Evolutionary conservation across 2,329 filamentous ascomycete genomes (phyloP).

Genomic region (Scopulariopsis brevicaulis): DNA sequence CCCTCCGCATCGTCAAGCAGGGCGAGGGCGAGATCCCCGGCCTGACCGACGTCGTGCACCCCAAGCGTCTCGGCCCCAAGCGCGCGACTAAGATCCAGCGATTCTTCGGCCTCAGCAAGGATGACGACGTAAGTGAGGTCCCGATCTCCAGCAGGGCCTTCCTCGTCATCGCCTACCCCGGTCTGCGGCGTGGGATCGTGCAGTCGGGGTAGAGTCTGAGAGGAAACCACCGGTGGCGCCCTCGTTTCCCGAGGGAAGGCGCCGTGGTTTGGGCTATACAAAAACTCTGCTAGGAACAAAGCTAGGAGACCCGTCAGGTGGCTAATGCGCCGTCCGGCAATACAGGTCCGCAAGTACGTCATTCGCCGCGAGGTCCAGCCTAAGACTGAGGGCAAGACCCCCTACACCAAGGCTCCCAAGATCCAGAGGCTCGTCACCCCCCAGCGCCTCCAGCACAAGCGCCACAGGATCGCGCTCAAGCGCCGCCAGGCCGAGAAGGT

Average conservation of each 20-base stretch:
- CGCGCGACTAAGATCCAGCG: conserved; percentile 98
- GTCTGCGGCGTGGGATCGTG: conserved; percentile 29
- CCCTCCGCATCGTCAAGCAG: conserved; percentile 95
- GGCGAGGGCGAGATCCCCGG: conserved; percentile 90
- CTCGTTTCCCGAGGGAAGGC: neutral
- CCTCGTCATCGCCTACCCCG: conserved; percentile 62
- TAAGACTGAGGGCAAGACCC: conserved; percentile 93
- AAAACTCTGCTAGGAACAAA: neutral
- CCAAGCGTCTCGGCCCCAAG: conserved; percentile 99
- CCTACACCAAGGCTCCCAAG: conserved; percentile 99
- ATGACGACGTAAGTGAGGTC: conserved; percentile 89
- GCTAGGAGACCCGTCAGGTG: conserved; percentile 8
- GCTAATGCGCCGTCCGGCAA: conserved; percentile 16
- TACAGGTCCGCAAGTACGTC: conserved; percentile 96
- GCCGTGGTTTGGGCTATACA: conserved; percentile 2
- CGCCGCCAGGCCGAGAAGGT: conserved; percentile 91
- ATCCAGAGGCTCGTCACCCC: conserved; percentile 99
- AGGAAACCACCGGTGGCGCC: conserved; percentile 14
- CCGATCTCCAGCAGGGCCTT: conserved; percentile 32
- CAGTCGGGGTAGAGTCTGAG: conserved; percentile 51
- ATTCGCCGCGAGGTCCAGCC: conserved; percentile 96
- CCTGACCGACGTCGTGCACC: conserved; percentile 93
- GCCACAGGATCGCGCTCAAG: conserved; percentile 96
- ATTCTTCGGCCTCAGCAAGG: conserved; percentile 99
- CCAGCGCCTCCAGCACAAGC: conserved; percentile 99